Percentiles rank a stretch among this genome's conserved stretches.
These are phyloP conservation scores for Chaetomium cochliodes DNA, from an alignment of 495 filamentous ascomycete species.

Conservation along the genomic window DNA sequence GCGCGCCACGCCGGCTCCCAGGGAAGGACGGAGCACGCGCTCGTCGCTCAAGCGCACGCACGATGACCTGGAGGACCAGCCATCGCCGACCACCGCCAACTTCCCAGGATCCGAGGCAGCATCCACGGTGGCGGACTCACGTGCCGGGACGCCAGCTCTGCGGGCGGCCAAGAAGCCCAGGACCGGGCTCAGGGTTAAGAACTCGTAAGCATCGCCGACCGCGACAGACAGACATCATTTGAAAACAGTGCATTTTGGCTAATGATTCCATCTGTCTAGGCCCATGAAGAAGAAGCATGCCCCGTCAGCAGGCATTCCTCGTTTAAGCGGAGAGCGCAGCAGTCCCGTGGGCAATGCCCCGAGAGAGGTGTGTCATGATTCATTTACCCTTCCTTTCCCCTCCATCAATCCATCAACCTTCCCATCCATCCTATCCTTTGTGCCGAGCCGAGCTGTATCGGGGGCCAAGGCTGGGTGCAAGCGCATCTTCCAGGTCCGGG, in stretches of 20 bases:
- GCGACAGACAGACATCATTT: neutral
- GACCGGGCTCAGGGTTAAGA: conserved; percentile 62
- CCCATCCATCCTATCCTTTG: conserved; percentile 1
- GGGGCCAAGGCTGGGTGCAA: conserved; percentile 14
- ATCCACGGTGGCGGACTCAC: conserved; percentile 49
- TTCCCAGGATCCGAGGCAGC: conserved; percentile 41
- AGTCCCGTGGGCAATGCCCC: conserved; percentile 44
- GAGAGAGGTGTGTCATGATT: conserved; percentile 44
- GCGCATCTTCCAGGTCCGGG: conserved; percentile 16
- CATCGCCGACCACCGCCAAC: conserved; percentile 46
- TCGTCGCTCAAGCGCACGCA: conserved; percentile 46
- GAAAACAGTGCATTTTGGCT: conserved; percentile 5
- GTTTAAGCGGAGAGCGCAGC: conserved; percentile 50
- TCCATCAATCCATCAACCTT: conserved; percentile 6
- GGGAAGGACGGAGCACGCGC: conserved; percentile 38
- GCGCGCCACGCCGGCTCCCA: conserved; percentile 27
- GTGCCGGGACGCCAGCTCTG: conserved; percentile 56
- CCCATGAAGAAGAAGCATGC: conserved; percentile 56
- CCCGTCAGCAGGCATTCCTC: conserved; percentile 52
- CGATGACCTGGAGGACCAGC: conserved; percentile 48
- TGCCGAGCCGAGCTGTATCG: neutral
- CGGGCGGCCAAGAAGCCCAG: conserved; percentile 56
- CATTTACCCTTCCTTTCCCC: conserved; percentile 5
- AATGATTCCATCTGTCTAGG: conserved; percentile 30
- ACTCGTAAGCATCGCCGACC: conserved; percentile 56